These are phyloP conservation scores for Nannizziopsis barbatae DNA, from an alignment of 2,329 filamentous ascomycete species.

Conservation along the genomic window DNA sequence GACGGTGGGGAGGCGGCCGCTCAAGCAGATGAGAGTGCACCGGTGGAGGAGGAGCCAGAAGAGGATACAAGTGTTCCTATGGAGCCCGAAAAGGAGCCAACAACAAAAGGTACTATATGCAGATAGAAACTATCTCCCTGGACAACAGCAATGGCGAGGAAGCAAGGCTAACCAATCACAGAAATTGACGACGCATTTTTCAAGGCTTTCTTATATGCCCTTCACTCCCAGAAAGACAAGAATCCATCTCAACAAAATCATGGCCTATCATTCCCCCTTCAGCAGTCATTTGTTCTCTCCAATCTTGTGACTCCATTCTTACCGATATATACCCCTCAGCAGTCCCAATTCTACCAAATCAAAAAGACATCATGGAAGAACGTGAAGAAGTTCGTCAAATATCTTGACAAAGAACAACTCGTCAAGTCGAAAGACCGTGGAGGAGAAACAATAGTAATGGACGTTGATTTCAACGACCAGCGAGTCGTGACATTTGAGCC, in stretches of 20 bases:
- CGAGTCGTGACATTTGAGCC: slow-evolving; percentile 48
- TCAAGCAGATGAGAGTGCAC: slow-evolving; percentile 14
- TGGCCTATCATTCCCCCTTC: slow-evolving; percentile 51
- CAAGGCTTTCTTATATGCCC: slow-evolving; percentile 52
- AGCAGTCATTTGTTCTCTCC: slow-evolving; percentile 53
- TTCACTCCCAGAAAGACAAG: slow-evolving; percentile 49
- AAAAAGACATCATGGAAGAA: slow-evolving; percentile 63
- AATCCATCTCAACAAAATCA: slow-evolving; percentile 43
- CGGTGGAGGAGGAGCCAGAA: slow-evolving; percentile 21
- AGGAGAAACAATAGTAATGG: slow-evolving; percentile 52
- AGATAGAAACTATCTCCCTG: not conserved
- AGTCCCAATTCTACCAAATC: slow-evolving; percentile 50
- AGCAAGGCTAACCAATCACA: slow-evolving; percentile 20
- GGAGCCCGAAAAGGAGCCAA: slow-evolving; percentile 42
- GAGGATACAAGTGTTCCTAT: slow-evolving; percentile 15
- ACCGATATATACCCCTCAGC: slow-evolving; percentile 45
- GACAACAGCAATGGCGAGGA: not conserved
- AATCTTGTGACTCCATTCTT: slow-evolving; percentile 56
- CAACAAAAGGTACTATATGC: slow-evolving; percentile 42
- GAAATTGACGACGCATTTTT: slow-evolving; percentile 57
- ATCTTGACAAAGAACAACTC: slow-evolving; percentile 52
- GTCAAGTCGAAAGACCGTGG: slow-evolving; percentile 55
- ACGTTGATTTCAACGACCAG: slow-evolving; percentile 52
- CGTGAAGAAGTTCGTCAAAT: slow-evolving; percentile 58
- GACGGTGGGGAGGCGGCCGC: slow-evolving; percentile 32